Conservation (phyloP, 495 filamentous ascomycete species). For the Talaromyces wortmannii region DNA sequence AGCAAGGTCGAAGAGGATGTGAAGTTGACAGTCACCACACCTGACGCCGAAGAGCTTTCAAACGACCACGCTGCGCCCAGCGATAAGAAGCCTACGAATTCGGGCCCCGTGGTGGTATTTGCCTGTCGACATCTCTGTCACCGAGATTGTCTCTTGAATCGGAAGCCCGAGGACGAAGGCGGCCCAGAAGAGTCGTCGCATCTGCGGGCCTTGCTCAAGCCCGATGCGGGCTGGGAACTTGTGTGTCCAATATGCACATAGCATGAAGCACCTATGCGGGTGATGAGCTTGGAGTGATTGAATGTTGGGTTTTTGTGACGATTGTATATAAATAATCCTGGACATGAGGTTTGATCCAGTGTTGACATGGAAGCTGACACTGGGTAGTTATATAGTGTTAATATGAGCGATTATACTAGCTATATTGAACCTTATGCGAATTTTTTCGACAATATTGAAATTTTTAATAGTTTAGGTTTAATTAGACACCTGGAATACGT, state of each 20-base stretch:
- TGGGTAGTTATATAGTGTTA: too few relatives aligned
- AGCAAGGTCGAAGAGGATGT: neutral
- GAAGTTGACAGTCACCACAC: neutral
- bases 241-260: constrained; percentile 35
- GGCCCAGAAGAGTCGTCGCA: constrained; percentile 8
- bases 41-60: neutral
- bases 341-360: too few relatives aligned
- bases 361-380: too few relatives aligned
- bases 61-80: neutral
- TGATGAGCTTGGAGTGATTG: too few relatives aligned
- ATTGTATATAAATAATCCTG: neutral
- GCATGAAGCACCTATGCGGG: neutral
- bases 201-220: constrained; percentile 10
- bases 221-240: constrained; percentile 23
- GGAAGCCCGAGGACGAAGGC: neutral
- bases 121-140: constrained; percentile 51
- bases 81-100: neutral
- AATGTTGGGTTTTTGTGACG: too few relatives aligned
- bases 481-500: too few relatives aligned
- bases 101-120: constrained; percentile 40
- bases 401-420: too few relatives aligned
- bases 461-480: too few relatives aligned
- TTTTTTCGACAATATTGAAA: too few relatives aligned
- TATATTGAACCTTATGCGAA: too few relatives aligned
- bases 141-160: constrained; percentile 35